A percentile compares a stretch with the other conserved stretches of the same genome.
Conservation (phyloP, 2,329 filamentous ascomycete species). For the Paracoccidioides lutzii region DNA sequence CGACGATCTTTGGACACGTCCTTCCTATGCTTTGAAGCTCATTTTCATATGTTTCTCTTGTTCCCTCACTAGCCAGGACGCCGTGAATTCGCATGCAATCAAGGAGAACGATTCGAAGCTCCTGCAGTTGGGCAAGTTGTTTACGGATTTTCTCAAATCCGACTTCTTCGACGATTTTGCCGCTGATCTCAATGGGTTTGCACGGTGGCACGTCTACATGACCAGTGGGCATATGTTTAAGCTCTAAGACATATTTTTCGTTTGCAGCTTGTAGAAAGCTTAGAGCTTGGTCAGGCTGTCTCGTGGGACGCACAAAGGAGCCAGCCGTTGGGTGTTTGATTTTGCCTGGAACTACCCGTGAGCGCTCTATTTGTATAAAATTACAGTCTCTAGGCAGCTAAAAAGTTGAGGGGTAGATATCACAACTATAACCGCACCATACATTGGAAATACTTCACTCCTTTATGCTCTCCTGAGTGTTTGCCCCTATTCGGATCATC, state of each 20-base stretch:
- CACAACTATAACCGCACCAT: constrained; percentile 13
- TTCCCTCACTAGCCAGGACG: constrained; percentile 17
- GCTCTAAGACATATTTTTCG: constrained; percentile 67
- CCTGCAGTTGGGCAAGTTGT: constrained; percentile 62
- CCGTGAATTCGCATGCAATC: constrained; percentile 56
- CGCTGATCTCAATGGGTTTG: constrained; percentile 55
- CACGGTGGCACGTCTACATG: neutral
- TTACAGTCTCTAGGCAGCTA: neutral
- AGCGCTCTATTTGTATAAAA: constrained; percentile 6
- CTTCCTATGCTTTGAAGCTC: constrained; percentile 39
- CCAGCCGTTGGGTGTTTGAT: constrained; percentile 56
- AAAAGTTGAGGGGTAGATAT: neutral
- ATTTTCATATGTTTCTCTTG: constrained; percentile 12
- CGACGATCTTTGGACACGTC: constrained; percentile 47
- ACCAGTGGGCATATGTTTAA: constrained; percentile 4
- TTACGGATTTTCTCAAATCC: constrained; percentile 86
- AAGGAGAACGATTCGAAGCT: constrained; percentile 68
- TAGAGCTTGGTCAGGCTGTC: constrained; percentile 53
- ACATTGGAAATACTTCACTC: constrained; percentile 73
- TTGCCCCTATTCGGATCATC: constrained; percentile 78
- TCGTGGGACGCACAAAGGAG: constrained; percentile 73
- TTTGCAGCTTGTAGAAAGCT: constrained; percentile 69
- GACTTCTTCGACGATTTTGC: constrained; percentile 81
- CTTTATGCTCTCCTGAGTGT: constrained; percentile 74
- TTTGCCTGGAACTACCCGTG: constrained; percentile 36